A percentile compares a stretch with the other conserved stretches of the same genome.
Evolutionary conservation across 805 yeast genomes (phyloP).

Genomic region (Candida silvatica): DNA sequence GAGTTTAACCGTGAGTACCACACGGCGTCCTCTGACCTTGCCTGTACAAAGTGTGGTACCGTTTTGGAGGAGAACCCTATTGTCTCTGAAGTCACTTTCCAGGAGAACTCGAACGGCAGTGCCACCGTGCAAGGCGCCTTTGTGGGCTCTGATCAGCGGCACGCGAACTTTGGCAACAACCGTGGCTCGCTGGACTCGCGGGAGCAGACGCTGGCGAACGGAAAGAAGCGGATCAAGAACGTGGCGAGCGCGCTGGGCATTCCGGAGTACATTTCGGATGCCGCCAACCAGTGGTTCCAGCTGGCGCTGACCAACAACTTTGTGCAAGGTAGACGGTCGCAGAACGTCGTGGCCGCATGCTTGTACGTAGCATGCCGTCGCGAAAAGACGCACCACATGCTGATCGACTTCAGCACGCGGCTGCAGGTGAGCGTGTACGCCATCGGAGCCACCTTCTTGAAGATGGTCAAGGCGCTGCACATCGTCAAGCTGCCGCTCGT

Average conservation of each 20-base stretch:
- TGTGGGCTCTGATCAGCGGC: constrained; percentile 78
- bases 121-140: constrained; percentile 94
- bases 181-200: constrained; percentile 76
- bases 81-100: constrained; percentile 91
- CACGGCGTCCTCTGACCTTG: constrained; percentile 64
- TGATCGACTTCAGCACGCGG: constrained; percentile 88
- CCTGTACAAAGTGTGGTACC: constrained; percentile 77
- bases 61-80: constrained; percentile 90
- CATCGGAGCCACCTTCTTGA: constrained; percentile 91
- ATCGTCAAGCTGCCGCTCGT: constrained; percentile 76
- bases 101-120: constrained; percentile 88
- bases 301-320: constrained; percentile 81
- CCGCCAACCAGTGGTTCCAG: constrained; percentile 85
- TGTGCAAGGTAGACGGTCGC: constrained; percentile 95
- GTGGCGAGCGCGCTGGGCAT: constrained; percentile 74
- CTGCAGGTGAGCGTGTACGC: constrained; percentile 88
- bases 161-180: constrained; percentile 63
- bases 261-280: constrained; percentile 77
- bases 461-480: constrained; percentile 80
- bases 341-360: constrained; percentile 92
- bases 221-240: constrained; percentile 66
- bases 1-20: constrained; percentile 42
- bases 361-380: constrained; percentile 90
- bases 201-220: constrained; percentile 83
- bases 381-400: constrained; percentile 87